These are phyloP conservation scores for Mollisia scopiformis DNA, from an alignment of 2,329 filamentous ascomycete genomes.

Conservation along the genomic window DNA sequence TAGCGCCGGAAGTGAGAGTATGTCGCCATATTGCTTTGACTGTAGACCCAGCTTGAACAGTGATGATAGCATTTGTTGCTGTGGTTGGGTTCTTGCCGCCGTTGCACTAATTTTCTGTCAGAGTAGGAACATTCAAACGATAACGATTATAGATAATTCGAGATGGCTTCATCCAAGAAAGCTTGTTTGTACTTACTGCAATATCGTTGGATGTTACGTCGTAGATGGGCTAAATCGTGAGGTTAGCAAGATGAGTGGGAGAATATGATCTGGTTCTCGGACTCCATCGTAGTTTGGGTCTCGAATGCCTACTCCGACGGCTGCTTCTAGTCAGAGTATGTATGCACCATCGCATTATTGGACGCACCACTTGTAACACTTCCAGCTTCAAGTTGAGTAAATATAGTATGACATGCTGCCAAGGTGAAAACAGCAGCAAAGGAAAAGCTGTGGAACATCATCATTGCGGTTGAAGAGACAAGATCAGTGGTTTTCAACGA, in stretches of 20 bases:
- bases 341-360: background rate
- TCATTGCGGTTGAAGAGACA: background rate
- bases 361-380: conserved; percentile 42
- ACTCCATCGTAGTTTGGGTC: conserved; percentile 55
- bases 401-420: conserved; percentile 52
- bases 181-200: conserved; percentile 33
- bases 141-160: too few species aligned
- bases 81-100: conserved; percentile 54
- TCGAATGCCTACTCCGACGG: conserved; percentile 51
- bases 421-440: conserved; percentile 33
- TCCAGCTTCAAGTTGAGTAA: conserved; percentile 48
- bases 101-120: conserved; percentile 45
- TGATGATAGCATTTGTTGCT: conserved; percentile 50
- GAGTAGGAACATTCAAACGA: too few species aligned
- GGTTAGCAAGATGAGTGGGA: background rate
- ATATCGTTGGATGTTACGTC: conserved; percentile 56
- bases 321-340: conserved; percentile 21
- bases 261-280: background rate
- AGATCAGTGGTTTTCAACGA: background rate
- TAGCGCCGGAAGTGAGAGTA: conserved; percentile 46
- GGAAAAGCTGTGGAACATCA: background rate
- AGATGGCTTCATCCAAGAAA: background rate
- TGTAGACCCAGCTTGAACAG: conserved; percentile 51
- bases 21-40: conserved; percentile 59
- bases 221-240: conserved; percentile 45